Evolutionary conservation across 768 basidiomycete species (phyloP), one percentile per base, ranked within the genome.

Genomic region (Lyophyllum decastes): DNA sequence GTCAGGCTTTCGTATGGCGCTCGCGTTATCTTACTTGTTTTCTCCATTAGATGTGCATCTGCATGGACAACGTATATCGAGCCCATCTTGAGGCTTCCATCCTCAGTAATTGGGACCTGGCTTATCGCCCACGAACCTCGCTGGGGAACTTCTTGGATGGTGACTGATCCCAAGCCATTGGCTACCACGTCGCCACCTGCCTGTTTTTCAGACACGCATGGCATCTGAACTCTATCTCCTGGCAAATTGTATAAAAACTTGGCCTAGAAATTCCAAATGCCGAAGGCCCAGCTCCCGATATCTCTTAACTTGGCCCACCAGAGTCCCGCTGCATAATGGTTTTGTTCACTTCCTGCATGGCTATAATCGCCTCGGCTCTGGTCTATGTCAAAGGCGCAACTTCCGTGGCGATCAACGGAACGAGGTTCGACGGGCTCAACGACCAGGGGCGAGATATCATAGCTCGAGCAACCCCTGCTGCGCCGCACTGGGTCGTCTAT

Each of bases 401-500:
- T 40, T 63, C 65, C 8, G 54, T 56, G n/a, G 61, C 64, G 5
- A 54, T 62, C 17, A 64, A 67, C 47, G 49, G 14, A 27, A 72
- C 65, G 22, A 30, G 40, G 11, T 63, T 69, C 52, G 65, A 68
- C 19, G 66, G 64, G 21, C 68, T 76, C n/a, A 67, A 66, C 53
- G 59, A 71, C 22, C 64, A 72, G 47, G 66, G 70, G 5, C 66
- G 68, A 54, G 69, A 73, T 38, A 68, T 78, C 49, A 45, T 75
- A 49, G 65, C 71, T 52, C 72, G 72, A 17, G 73, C 77, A 7
- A 75, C 74, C 14, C 74, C 74, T 27, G 76, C 77, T 22, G 75
- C 83, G 4, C 86, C 86, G 41, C 77, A 80, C 64, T 88, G 78
- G 60, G 76, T 80, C 8, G 67, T 76, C 16, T 80, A 82, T 55